These are phyloP conservation scores for Neurospora hispaniola DNA, from an alignment of 495 filamentous ascomycete genomes.

Conservation along the genomic window DNA sequence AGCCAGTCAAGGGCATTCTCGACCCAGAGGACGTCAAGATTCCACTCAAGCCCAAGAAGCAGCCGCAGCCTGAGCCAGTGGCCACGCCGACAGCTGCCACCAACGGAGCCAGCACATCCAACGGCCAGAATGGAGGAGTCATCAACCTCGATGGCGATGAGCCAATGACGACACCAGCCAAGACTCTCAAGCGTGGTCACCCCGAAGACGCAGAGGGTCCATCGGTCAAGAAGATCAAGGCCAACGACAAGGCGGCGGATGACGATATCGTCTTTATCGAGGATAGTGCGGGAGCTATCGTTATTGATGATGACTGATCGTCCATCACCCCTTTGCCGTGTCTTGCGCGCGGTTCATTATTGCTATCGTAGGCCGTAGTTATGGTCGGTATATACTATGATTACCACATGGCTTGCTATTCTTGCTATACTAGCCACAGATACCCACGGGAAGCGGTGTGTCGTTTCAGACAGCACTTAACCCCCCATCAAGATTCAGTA, in stretches of 20 bases:
- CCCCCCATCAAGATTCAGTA: constrained; percentile 79
- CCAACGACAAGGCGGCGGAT: constrained; percentile 17
- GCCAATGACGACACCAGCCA: constrained; percentile 10
- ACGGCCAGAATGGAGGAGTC: constrained; percentile 11
- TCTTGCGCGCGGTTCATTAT: not conserved
- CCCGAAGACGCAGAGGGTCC: constrained; percentile 18
- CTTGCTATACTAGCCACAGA: not conserved
- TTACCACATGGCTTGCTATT: not conserved
- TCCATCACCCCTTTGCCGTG: not conserved
- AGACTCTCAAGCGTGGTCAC: constrained; percentile 22
- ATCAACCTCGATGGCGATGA: constrained; percentile 4
- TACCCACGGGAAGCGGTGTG: not conserved
- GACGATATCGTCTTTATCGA: constrained; percentile 42
- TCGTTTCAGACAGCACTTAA: constrained; percentile 51
- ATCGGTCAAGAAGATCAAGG: constrained; percentile 35
- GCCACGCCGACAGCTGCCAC: not conserved
- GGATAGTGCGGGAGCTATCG: constrained; percentile 51
- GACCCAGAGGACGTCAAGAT: constrained; percentile 26
- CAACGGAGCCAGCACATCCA: constrained; percentile 19
- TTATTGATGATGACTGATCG: constrained; percentile 45
- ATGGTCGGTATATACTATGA: not conserved
- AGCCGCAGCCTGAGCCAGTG: constrained; percentile 12
- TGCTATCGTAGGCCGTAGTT: not conserved
- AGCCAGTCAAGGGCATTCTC: constrained; percentile 28
- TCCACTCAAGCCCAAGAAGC: constrained; percentile 35